Conservation (phyloP, 208 protist genomes). For the Acanthamoeba culbertsoni region DNA sequence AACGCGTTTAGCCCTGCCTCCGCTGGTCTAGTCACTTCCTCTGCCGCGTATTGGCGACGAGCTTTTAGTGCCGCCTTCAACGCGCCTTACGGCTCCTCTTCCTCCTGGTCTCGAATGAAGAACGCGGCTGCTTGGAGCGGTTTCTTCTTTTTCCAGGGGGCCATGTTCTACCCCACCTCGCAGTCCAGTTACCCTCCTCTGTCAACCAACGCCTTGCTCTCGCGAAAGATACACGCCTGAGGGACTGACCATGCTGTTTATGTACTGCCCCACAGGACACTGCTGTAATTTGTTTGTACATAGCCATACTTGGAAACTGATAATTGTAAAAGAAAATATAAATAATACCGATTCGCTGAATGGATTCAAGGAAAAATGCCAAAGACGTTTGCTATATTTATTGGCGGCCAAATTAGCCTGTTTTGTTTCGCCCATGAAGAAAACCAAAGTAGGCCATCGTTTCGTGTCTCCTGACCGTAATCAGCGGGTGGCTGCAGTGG, state of each 20-base stretch:
- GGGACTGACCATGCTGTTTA: no score
- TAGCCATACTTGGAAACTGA: no score
- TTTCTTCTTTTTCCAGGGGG: slow-evolving; percentile 36
- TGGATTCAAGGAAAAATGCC: no score
- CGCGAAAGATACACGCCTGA: no score
- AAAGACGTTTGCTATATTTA: no score
- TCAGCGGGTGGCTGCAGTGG: background rate
- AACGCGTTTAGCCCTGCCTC: background rate
- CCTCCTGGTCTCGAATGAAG: background rate
- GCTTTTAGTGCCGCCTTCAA: background rate
- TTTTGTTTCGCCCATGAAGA: background rate
- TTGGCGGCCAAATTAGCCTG: no score
- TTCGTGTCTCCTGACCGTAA: background rate
- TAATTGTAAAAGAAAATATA: no score
- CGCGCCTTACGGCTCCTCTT: background rate
- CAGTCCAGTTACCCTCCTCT: no score
- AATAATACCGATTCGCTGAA: no score
- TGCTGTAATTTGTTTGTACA: no score
- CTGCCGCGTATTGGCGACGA: background rate
- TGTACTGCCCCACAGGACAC: no score
- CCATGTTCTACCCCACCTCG: background rate
- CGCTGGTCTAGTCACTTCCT: background rate
- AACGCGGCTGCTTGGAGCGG: background rate
- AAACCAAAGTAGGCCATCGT: background rate
- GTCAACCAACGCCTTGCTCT: no score